A percentile compares a stretch with the other conserved stretches of the same genome.
phyloP scores from a whole-genome alignment of 1,284 basidiomycete genomes.

The Ceratobasidium sp. region DNA sequence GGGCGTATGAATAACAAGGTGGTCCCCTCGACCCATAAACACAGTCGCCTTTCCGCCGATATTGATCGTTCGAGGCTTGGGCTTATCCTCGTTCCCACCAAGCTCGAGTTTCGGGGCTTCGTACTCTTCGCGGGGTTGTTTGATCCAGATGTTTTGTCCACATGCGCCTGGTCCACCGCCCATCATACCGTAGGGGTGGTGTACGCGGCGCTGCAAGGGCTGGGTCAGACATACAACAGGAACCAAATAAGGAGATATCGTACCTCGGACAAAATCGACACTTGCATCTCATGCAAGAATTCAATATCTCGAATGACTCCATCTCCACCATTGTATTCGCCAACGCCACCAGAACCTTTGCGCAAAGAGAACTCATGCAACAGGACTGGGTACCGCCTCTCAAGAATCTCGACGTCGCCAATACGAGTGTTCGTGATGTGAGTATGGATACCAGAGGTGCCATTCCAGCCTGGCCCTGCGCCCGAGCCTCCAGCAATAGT shows the following conservation, averaged over 20 bases:
- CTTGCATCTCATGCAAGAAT: constrained; percentile 84
- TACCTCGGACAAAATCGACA: constrained; percentile 85
- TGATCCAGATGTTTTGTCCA: constrained; percentile 91
- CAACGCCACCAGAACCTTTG: constrained; percentile 76
- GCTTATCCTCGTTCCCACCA: background rate
- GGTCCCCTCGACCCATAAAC: constrained; percentile 85
- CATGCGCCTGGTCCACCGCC: constrained; percentile 80
- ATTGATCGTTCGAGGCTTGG: constrained; percentile 71
- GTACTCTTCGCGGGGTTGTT: constrained; percentile 72
- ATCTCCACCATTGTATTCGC: constrained; percentile 83
- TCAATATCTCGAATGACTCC: constrained; percentile 90
- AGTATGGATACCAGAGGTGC: constrained; percentile 85
- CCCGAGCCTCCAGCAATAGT: constrained; percentile 94
- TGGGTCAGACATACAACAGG: background rate
- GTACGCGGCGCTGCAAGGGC: constrained; percentile 71
- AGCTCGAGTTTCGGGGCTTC: constrained; percentile 55
- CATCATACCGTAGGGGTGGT: constrained; percentile 88
- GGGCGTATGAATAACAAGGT: constrained; percentile 84
- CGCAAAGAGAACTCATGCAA: constrained; percentile 83
- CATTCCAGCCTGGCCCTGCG: constrained; percentile 90
- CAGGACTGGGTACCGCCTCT: constrained; percentile 88
- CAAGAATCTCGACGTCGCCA: constrained; percentile 91
- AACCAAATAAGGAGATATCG: constrained; percentile 40
- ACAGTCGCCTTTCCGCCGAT: constrained; percentile 92
- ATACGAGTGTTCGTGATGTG: constrained; percentile 96